These are phyloP conservation scores for Termitomyces titanicus DNA, from an alignment of 768 basidiomycete genomes.

Conservation along the genomic window DNA sequence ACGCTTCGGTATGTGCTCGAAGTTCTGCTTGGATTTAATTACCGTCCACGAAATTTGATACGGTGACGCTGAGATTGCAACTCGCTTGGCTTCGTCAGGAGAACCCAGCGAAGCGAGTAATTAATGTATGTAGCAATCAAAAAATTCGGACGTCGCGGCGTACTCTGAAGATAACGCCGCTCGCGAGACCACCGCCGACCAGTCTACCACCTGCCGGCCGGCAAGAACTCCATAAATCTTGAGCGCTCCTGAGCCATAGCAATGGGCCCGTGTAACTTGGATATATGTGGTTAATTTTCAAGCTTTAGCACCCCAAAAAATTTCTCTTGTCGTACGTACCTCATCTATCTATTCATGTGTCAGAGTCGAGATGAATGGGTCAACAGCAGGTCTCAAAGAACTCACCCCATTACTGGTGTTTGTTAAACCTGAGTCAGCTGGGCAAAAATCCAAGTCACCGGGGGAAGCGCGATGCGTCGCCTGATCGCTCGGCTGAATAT, in stretches of 20 bases:
- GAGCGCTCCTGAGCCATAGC: neutral
- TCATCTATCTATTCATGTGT: neutral
- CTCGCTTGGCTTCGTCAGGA: too few relatives aligned
- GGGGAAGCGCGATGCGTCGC: neutral
- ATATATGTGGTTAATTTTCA: neutral
- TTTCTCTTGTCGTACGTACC: neutral
- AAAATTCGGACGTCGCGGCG: neutral
- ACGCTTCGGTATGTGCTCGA: neutral
- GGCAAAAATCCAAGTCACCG: neutral
- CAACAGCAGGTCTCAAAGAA: neutral
- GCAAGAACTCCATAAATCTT: neutral
- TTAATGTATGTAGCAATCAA: neutral
- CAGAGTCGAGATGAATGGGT: neutral
- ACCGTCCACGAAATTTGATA: neutral
- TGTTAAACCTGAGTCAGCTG: neutral
- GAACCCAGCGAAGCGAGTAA: too few relatives aligned
- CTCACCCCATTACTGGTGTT: neutral
- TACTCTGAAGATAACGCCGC: neutral
- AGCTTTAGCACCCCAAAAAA: neutral
- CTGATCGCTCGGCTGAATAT: neutral
- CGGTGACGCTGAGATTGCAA: neutral
- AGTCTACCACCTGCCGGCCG: neutral
- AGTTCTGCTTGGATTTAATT: too few relatives aligned
- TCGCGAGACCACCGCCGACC: neutral
- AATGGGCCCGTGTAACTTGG: neutral